Evolutionary conservation across 208 protist species (phyloP).

Genomic region (Zelonia costaricensis): DNA sequence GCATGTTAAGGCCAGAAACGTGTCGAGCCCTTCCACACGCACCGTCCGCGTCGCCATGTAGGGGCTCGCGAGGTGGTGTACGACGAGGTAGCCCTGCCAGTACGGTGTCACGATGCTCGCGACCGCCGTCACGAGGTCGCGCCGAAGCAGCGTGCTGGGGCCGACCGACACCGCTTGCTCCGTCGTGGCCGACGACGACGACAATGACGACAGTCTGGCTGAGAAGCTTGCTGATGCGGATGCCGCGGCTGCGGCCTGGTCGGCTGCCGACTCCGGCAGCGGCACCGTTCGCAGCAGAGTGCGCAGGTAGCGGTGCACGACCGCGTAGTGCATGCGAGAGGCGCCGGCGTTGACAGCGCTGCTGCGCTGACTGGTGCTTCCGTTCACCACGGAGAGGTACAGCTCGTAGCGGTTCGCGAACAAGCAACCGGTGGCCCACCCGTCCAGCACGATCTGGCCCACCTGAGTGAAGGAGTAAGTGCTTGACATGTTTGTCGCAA

Average conservation of each 20-base stretch:
- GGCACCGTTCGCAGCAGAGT: neutral
- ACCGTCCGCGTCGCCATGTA: neutral
- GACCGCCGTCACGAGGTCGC: neutral
- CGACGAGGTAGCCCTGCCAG: neutral
- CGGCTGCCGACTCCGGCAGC: neutral
- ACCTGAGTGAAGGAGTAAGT: constrained; percentile 1
- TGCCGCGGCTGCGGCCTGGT: neutral
- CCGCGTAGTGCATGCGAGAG: constrained; percentile 3
- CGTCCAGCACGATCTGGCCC: neutral
- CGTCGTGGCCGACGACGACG: neutral
- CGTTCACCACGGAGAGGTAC: constrained; percentile 9
- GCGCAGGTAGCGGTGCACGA: constrained; percentile 8
- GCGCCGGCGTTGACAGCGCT: neutral
- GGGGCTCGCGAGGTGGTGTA: neutral
- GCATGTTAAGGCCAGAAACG: neutral
- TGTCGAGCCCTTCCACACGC: neutral
- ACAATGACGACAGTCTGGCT: neutral
- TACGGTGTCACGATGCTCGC: neutral
- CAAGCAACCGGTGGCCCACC: constrained; percentile 34
- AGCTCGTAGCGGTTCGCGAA: constrained; percentile 32
- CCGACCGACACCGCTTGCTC: neutral
- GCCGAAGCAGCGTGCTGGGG: neutral
- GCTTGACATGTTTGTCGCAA: too few species aligned
- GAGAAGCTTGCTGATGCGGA: too few species aligned
- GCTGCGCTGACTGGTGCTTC: too few species aligned